Conservation (phyloP, 192 early-diverging fungal species). For the Rhizoclosmatium sp. region DNA sequence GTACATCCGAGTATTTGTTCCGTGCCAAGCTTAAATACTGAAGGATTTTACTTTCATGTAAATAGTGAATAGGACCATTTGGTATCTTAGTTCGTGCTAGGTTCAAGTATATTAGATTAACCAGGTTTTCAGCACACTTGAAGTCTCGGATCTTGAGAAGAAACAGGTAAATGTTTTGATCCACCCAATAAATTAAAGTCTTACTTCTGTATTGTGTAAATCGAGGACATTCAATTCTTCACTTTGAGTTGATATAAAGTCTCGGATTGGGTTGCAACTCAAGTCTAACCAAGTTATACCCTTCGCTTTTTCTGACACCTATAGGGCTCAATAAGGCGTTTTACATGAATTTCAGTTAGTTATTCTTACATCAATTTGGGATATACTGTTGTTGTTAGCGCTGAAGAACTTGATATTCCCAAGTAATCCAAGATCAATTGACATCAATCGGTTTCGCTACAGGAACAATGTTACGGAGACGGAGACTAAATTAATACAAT, state of each 20-base stretch:
- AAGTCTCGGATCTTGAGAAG: constrained; percentile 28
- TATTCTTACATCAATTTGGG: constrained; percentile 16
- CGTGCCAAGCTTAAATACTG: constrained; percentile 38
- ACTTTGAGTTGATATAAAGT: constrained; percentile 11
- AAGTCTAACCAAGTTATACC: constrained; percentile 27
- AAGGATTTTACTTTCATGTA: constrained; percentile 18
- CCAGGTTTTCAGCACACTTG: constrained; percentile 19
- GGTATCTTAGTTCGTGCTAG: constrained; percentile 29
- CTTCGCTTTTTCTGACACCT: constrained; percentile 8
- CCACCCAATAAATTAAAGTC: not conserved
- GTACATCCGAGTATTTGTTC: constrained; percentile 35
- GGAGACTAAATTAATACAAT: not conserved
- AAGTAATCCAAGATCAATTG: constrained; percentile 22
- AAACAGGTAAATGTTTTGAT: not conserved
- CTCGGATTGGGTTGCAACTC: constrained; percentile 32
- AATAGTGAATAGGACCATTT: constrained; percentile 6
- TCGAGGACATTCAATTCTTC: constrained; percentile 31
- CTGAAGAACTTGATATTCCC: constrained; percentile 32
- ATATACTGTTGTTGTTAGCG: constrained; percentile 22
- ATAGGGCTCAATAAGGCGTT: not conserved
- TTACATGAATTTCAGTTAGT: not conserved
- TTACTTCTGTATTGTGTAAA: constrained; percentile 23
- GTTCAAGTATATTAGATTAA: constrained; percentile 34
- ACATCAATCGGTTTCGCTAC: constrained; percentile 30
- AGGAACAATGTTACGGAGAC: not conserved